phyloP scores from a whole-genome alignment of 2,329 filamentous ascomycete species.

The Phaeosphaeria sp. region DNA sequence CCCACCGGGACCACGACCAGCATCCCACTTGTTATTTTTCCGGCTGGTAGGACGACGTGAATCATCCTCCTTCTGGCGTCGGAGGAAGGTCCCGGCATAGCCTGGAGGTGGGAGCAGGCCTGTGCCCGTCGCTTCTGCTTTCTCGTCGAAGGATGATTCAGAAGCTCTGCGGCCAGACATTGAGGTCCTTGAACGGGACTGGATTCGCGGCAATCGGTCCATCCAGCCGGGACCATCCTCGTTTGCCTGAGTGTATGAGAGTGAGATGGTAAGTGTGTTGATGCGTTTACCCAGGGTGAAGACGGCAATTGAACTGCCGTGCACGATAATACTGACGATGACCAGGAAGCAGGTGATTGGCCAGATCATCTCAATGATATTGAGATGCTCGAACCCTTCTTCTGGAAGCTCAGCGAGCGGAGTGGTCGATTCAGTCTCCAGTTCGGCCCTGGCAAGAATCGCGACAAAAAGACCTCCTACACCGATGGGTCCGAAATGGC shows the following conservation, averaged over 20 bases:
- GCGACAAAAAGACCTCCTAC: slow-evolving; percentile 96
- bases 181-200: slow-evolving; percentile 81
- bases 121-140: slow-evolving; percentile 65
- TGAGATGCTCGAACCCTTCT: slow-evolving; percentile 66
- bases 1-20: slow-evolving; percentile 77
- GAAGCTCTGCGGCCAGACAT: slow-evolving; percentile 73
- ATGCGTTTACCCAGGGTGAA: slow-evolving; percentile 98
- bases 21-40: slow-evolving; percentile 73
- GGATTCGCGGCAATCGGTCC: slow-evolving; percentile 83
- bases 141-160: slow-evolving; percentile 64
- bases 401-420: slow-evolving; percentile 71
- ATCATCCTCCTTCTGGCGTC: slow-evolving; percentile 78
- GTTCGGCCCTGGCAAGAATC: slow-evolving; percentile 89
- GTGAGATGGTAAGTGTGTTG: slow-evolving; percentile 92
- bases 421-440: slow-evolving; percentile 78
- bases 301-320: slow-evolving; percentile 97
- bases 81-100: slow-evolving; percentile 77
- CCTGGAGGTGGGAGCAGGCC: slow-evolving; percentile 76
- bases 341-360: slow-evolving; percentile 94
- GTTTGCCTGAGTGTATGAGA: slow-evolving; percentile 91
- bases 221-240: slow-evolving; percentile 94
- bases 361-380: slow-evolving; percentile 87
- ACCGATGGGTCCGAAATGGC: slow-evolving; percentile 96
- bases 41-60: slow-evolving; percentile 61
- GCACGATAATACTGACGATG: slow-evolving; percentile 90